These are phyloP conservation scores for Hymenoscyphus fructigenus DNA, from an alignment of 2,329 filamentous ascomycete species.

Conservation along the genomic window DNA sequence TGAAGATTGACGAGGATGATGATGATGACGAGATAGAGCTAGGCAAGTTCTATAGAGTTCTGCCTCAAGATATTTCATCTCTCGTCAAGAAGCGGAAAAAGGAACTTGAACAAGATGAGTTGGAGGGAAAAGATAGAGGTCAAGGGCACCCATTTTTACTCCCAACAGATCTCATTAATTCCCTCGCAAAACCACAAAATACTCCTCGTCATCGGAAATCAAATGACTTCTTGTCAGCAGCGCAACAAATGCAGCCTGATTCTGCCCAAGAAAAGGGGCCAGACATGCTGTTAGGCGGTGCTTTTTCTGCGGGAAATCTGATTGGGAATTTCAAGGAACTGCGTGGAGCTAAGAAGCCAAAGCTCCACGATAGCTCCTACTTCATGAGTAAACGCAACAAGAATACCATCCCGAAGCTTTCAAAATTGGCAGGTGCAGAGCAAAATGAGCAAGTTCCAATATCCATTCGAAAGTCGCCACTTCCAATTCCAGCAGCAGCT, in stretches of 20 bases:
- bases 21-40: conserved; percentile 40
- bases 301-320: conserved; percentile 43
- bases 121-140: background rate
- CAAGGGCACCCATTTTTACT: background rate
- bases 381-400: conserved; percentile 21
- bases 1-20: conserved; percentile 42
- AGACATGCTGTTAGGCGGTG: conserved; percentile 22
- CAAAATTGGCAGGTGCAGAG: background rate
- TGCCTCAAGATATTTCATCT: conserved; percentile 36
- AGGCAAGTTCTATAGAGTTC: conserved; percentile 24
- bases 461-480: conserved; percentile 19
- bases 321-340: conserved; percentile 52
- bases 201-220: conserved; percentile 5
- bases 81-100: conserved; percentile 43
- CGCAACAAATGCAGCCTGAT: conserved; percentile 28
- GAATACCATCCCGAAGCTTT: background rate
- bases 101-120: conserved; percentile 17
- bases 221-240: conserved; percentile 7
- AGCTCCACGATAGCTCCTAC: conserved; percentile 31
- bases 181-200: background rate
- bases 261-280: conserved; percentile 16
- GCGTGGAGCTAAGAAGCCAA: conserved; percentile 40
- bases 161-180: background rate
- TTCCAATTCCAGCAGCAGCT: conserved; percentile 5
- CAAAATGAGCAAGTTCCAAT: conserved; percentile 1